Conservation (phyloP, 2,329 filamentous ascomycete species). For the Shiraia bambusicola region DNA sequence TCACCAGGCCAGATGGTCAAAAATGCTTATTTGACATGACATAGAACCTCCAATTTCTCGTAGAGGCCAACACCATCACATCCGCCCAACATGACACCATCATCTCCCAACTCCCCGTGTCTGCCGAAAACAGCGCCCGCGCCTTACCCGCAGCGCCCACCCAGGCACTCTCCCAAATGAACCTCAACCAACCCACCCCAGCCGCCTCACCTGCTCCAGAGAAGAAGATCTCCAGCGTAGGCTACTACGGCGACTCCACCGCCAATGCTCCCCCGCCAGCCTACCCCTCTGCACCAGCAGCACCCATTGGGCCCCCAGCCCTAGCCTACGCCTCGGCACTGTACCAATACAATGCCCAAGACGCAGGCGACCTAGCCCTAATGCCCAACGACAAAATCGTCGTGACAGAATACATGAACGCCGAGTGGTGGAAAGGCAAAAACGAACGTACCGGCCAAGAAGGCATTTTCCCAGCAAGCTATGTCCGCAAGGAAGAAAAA, state of each 20-base stretch:
- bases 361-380: slow-evolving; percentile 79
- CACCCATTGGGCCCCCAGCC: slow-evolving; percentile 54
- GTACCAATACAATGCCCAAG: slow-evolving; percentile 78
- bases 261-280: slow-evolving; percentile 48
- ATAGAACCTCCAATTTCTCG: slow-evolving; percentile 87
- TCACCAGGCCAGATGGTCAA: background rate
- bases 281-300: slow-evolving; percentile 50
- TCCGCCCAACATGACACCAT: slow-evolving; percentile 75
- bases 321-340: slow-evolving; percentile 76
- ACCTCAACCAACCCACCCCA: slow-evolving; percentile 33
- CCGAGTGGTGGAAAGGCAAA: slow-evolving; percentile 92
- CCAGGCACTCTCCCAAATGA: slow-evolving; percentile 37
- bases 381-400: slow-evolving; percentile 77
- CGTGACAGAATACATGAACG: slow-evolving; percentile 91
- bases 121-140: slow-evolving; percentile 64
- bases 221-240: slow-evolving; percentile 44
- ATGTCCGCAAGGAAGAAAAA: slow-evolving; percentile 73
- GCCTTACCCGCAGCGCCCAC: slow-evolving; percentile 32
- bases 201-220: slow-evolving; percentile 33
- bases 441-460: slow-evolving; percentile 80
- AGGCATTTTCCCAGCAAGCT: slow-evolving; percentile 93
- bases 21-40: slow-evolving; percentile 16
- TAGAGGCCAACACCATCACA: slow-evolving; percentile 77
- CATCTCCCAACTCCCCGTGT: slow-evolving; percentile 70
- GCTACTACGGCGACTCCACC: slow-evolving; percentile 45